These are phyloP conservation scores for Fusarium stilboides DNA, from an alignment of 2,329 filamentous ascomycete genomes.

Conservation along the genomic window DNA sequence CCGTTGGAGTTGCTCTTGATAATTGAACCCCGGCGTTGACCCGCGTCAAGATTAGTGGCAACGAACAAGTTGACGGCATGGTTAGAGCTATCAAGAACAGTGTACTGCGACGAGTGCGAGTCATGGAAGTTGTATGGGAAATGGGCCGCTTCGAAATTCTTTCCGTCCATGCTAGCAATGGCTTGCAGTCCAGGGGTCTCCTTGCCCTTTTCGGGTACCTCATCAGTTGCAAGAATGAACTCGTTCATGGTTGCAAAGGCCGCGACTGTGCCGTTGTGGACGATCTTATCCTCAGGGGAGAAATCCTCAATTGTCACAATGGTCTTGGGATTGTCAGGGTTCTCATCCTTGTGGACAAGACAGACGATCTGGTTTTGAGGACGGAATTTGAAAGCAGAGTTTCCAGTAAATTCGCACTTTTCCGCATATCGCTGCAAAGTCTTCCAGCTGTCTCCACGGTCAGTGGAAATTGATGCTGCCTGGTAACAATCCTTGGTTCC, in stretches of 20 bases:
- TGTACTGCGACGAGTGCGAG: constrained; percentile 85
- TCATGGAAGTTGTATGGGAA: constrained; percentile 91
- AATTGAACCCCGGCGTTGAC: constrained; percentile 84
- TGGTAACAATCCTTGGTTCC: constrained; percentile 74
- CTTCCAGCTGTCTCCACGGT: constrained; percentile 86
- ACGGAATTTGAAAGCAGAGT: constrained; percentile 68
- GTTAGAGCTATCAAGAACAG: constrained; percentile 93
- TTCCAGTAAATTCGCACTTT: constrained; percentile 89
- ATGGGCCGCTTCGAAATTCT: constrained; percentile 83
- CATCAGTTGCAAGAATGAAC: constrained; percentile 90
- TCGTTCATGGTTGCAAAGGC: constrained; percentile 96
- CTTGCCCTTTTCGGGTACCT: constrained; percentile 67
- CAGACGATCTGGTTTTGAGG: constrained; percentile 72
- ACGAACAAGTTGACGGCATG: constrained; percentile 97
- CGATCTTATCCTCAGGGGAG: constrained; percentile 73
- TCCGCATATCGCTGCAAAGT: constrained; percentile 80
- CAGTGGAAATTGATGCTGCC: constrained; percentile 82
- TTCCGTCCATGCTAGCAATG: constrained; percentile 87
- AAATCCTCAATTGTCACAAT: constrained; percentile 85
- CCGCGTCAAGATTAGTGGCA: constrained; percentile 77
- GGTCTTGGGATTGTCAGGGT: constrained; percentile 72
- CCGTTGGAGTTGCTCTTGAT: constrained; percentile 99
- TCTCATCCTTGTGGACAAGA: constrained; percentile 69
- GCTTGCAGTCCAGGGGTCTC: constrained; percentile 77
- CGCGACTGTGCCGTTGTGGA: constrained; percentile 73